A percentile compares a stretch with the other conserved stretches of the same genome.
Conservation (phyloP, 805 yeast genomes). For the Danielozyma ontarioensis region DNA sequence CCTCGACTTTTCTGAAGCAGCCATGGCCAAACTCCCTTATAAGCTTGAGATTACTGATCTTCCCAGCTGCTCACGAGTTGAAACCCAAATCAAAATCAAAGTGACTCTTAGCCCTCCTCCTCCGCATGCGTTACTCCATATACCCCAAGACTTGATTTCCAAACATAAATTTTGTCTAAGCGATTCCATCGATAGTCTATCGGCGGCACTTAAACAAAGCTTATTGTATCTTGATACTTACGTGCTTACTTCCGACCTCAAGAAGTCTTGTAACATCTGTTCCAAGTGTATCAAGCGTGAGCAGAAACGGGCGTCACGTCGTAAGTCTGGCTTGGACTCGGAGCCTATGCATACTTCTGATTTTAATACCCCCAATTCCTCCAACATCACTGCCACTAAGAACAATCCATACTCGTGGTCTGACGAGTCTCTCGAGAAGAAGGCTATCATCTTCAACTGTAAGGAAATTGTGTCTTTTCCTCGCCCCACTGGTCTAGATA, state of each 20-base stretch:
- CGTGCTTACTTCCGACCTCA: constrained; percentile 57
- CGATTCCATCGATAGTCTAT: constrained; percentile 42
- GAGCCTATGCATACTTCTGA: constrained; percentile 5
- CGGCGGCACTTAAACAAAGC: constrained; percentile 40
- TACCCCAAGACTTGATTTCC: constrained; percentile 84
- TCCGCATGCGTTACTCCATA: constrained; percentile 61
- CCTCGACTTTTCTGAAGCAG: constrained; percentile 32
- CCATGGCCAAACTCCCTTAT: constrained; percentile 41
- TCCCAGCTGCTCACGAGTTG: constrained; percentile 85
- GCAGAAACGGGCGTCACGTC: constrained; percentile 87
- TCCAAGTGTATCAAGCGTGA: constrained; percentile 87
- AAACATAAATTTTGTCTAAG: constrained; percentile 76
- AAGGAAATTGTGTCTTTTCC: constrained; percentile 79
- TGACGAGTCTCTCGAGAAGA: constrained; percentile 65
- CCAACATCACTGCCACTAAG: constrained; percentile 33
- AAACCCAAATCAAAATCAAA: constrained; percentile 84
- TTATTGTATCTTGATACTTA: constrained; percentile 70
- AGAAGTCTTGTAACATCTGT: constrained; percentile 67
- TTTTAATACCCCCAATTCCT: constrained; percentile 7
- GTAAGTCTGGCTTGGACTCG: constrained; percentile 58
- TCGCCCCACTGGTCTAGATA: constrained; percentile 44
- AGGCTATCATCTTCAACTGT: constrained; percentile 88
- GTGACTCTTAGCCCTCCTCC: constrained; percentile 74
- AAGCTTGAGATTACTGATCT: constrained; percentile 52
- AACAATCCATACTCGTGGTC: constrained; percentile 68